Percentiles rank a stretch among this genome's conserved stretches.
Conservation (phyloP, 768 basidiomycete species). For the Tylopilus rubrobrunneus region DNA sequence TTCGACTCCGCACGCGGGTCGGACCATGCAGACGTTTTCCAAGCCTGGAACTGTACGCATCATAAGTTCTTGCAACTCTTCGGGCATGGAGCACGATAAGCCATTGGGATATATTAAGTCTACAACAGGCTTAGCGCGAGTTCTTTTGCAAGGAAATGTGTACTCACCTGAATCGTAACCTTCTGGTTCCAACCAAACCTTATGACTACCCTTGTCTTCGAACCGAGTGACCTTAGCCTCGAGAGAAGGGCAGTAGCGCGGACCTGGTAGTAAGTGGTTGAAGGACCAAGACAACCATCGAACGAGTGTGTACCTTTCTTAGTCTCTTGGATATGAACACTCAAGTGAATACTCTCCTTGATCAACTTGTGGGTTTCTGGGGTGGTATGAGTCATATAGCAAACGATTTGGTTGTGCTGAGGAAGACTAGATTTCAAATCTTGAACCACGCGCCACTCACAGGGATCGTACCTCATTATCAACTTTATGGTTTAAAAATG, state of each 20-base stretch:
- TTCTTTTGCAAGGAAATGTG: neutral
- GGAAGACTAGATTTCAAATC: neutral
- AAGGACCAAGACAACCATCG: neutral
- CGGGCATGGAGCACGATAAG: constrained; percentile 81
- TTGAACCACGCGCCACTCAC: neutral
- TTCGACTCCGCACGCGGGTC: constrained; percentile 89
- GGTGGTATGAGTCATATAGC: constrained; percentile 73
- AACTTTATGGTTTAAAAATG: constrained; percentile 64
- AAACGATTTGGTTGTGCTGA: constrained; percentile 72
- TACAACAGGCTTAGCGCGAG: constrained; percentile 24
- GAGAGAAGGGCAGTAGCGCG: constrained; percentile 87
- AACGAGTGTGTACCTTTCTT: constrained; percentile 58
- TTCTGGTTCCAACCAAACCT: constrained; percentile 88
- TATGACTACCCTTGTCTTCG: constrained; percentile 63
- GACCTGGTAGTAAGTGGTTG: constrained; percentile 44
- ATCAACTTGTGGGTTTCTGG: constrained; percentile 71
- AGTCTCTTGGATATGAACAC: constrained; percentile 85
- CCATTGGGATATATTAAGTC: constrained; percentile 91
- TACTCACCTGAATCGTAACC: constrained; percentile 80
- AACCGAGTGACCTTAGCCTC: constrained; percentile 86
- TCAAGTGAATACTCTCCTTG: constrained; percentile 68
- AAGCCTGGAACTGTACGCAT: constrained; percentile 82
- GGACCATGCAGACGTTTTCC: constrained; percentile 78
- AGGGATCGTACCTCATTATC: constrained; percentile 57
- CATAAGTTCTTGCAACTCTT: constrained; percentile 80